phyloP scores from a whole-genome alignment of 441 rosid species.

The Cnidoscolus chayamansa region DNA sequence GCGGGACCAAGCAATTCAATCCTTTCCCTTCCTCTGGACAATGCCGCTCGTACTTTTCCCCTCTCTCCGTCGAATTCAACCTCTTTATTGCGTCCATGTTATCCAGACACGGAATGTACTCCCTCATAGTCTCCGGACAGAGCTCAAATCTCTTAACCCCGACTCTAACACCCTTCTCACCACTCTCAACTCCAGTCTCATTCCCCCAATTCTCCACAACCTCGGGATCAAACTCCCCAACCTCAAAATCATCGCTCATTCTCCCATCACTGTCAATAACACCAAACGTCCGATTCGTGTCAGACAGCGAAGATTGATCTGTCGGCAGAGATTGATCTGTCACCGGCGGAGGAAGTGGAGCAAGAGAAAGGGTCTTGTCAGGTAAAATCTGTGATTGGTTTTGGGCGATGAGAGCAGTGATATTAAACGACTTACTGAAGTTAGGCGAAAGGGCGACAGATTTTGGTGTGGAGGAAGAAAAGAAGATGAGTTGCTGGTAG shows the following conservation, averaged over 20 bases:
- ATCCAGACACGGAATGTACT: constrained; percentile 88
- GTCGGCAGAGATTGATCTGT: not conserved
- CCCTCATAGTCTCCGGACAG: constrained; percentile 63
- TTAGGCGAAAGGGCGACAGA: constrained; percentile 66
- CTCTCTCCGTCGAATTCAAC: constrained; percentile 65
- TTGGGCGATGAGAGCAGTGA: constrained; percentile 38
- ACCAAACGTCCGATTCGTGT: constrained; percentile 47
- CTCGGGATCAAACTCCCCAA: constrained; percentile 73
- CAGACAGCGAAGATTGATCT: constrained; percentile 24
- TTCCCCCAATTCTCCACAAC: constrained; percentile 54
- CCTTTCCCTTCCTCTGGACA: constrained; percentile 62
- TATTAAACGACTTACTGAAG: constrained; percentile 39
- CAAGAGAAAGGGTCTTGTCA: constrained; percentile 24
- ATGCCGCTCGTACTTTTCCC: constrained; percentile 81
- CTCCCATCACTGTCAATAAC: constrained; percentile 75
- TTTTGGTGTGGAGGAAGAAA: constrained; percentile 27
- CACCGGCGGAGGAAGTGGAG: too few species aligned
- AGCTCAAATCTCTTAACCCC: constrained; percentile 38
- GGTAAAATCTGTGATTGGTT: constrained; percentile 27
- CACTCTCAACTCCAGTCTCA: constrained; percentile 34
- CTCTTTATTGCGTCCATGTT: constrained; percentile 59
- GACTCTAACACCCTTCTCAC: constrained; percentile 24
- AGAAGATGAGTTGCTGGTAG: constrained; percentile 66
- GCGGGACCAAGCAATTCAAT: constrained; percentile 77
- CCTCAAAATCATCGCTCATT: constrained; percentile 76